These are phyloP conservation scores for Excoecaria cochinchinensis DNA, from an alignment of 345 rosid genomes.

Conservation along the genomic window DNA sequence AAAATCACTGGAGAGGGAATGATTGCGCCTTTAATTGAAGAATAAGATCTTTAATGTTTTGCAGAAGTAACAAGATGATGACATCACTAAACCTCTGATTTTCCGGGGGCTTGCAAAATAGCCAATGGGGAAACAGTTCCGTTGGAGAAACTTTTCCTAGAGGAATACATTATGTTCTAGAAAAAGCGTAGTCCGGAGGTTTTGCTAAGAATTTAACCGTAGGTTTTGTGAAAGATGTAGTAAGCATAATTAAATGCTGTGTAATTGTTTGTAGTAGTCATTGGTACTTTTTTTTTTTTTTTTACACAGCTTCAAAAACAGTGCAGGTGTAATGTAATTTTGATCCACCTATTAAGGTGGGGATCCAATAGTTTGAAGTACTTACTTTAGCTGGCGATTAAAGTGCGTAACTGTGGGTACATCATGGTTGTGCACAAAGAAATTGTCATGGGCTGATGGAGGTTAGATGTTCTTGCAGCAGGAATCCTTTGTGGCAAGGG, in stretches of 20 bases:
- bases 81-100: not conserved
- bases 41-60: not conserved
- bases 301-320: not conserved
- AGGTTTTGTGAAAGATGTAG: not conserved
- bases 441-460: not conserved
- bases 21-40: not conserved
- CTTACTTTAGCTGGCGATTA: not conserved
- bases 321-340: not conserved
- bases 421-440: not conserved
- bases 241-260: not conserved
- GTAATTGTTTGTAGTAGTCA: not conserved
- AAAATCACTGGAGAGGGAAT: not conserved
- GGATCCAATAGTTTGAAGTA: too few relatives aligned
- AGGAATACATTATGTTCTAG: not conserved
- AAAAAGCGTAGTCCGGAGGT: not conserved
- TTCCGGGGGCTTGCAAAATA: not conserved
- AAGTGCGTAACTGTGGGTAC: not conserved
- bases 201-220: not conserved
- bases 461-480: not conserved
- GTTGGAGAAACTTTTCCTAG: not conserved
- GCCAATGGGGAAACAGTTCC: not conserved
- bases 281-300: not conserved
- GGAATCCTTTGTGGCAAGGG: not conserved
- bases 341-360: not conserved
- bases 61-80: not conserved